Base-by-base conservation (phyloP, 2,329 filamentous ascomycete genomes). In the Aspergillus cejpii region DNA sequence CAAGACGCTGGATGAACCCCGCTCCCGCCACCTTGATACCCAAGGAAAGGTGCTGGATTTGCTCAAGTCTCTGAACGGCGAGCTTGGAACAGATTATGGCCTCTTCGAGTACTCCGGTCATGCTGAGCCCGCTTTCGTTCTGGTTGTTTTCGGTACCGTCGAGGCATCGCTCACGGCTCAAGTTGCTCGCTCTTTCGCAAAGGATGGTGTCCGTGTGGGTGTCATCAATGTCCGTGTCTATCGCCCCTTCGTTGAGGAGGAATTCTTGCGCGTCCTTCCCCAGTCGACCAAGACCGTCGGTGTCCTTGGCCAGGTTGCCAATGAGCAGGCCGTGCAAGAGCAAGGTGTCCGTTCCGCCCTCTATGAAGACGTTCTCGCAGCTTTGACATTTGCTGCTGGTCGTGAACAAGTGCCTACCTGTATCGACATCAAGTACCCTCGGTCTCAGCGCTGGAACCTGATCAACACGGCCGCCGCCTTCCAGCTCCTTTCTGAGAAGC, bases 91-190 rank as follows among this genome's bases (percentile, higher is more conserved):
- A 36, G 83, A 91, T 54, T 98, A 98, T 66, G 79, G 84, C 59
- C 81, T 88, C 5, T 98, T 97, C 58, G 92, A 98, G 71, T 98
- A 98, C 72, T 79, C 84, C 59, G 92, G 92, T 19, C 88, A 97
- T 63, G 74, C 79, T 39, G 74, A 81, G 34, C 81, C 92, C 3
- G 85, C 91, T 53, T 81, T 83, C 7, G 88, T 98, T 12, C 73
- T 97, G 26, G 89, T 97, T 23, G 86, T 88, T 36, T 96, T 98
- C 58, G 92, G 92, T 56, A 95, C 88, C 48, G 81, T 90, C 4
- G 92, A 98, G 73, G 81, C 87, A 11, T 89, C 92, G 57, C 73
- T 97, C 49, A 82, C 88, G 45, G 83, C 84, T 53, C 88, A 96
- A 69, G 80, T 95, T 42, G 82, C 88, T 8, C 74, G 76, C 34